Evolutionary conservation across 2,329 filamentous ascomycete genomes (phyloP), one percentile per base, ranked within the genome.

Genomic region (Colletotrichum simmondsii): DNA sequence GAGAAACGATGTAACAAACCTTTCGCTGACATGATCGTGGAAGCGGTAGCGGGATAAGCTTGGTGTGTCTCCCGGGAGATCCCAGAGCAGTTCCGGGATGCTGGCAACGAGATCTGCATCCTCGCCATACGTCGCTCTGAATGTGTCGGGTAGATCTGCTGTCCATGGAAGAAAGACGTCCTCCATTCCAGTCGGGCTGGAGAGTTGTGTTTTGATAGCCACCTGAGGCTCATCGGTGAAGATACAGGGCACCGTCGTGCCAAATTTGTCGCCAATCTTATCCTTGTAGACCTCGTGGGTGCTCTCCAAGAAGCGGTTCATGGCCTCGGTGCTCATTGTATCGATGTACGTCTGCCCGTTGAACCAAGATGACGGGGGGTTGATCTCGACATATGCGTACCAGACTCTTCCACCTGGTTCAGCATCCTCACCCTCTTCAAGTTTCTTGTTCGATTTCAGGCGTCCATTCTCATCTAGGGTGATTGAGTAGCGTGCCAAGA

Each of bases 161-260:
- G 78, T 80, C 80, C 80, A 81, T 16, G 80, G 79, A 3, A 81
- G 61, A 53, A 80, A 79, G 22, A 80, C 67, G 65, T 81, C 80
- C 30, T 78, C 63, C 12, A 53, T 42, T 6, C 72, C 73, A 52
- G 61, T 68, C 0, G 80, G 78, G 56, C 75, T 75, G 11, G 75
- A 75, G 1, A 81, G 74, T 24, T 77, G 77, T 8, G 75, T 79
- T 68, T 81, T 81, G 4, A 75, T 77, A 4, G 79, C 76, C 26
- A 81, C 80, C 66, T 80, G 79, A 2, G 80, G 79, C 49, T 81
- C 79, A 59, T 81, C 80, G 4, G 79, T 81, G 26, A 80, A 81
- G 19, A 80, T 81, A 56, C 79, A 80, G 2, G 80, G 80, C 5
- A 81, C 75, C 2, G 72, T 75, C 1, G 73, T 75, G 0, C 79